Base-by-base conservation (phyloP, 805 yeast genomes). In the Grigorovia transvaalensis region DNA sequence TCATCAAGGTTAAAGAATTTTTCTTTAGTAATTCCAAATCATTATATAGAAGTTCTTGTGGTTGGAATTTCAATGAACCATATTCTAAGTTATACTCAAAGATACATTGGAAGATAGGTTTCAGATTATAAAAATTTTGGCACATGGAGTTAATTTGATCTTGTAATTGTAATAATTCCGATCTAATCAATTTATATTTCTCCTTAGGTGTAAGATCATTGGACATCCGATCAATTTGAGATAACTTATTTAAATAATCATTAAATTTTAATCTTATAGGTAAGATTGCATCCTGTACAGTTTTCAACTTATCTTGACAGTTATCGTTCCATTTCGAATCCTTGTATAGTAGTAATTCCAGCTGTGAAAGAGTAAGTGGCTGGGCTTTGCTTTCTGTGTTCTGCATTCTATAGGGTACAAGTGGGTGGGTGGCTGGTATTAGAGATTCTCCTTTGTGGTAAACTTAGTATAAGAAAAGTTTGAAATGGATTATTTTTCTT, bases 91-190 rank as follows among this genome's bases (percentile, higher is more conserved):
- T 50, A 49, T 56, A 61, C 45, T 64, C 62, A 4, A 61, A 56
- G 13, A 64, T 57, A 4, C 61, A 55, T 6, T 59, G 59, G 35
- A 65, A 60, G 42, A 64, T 48, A 11, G 66, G 66, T 35, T 58
- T 58, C 40, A 64, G 47, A 18, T 54, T 51, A 2, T 51, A 50
- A 23, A 62, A 58, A 33, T 57, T 57, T 18, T 56, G 53, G 12
- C 67, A 64, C 17, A 65, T 46, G 13, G 30, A 13, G 17, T 38
- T 38, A n/a, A 65, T 55, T 47, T 55, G 56, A 3, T 51, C 53
- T 23, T 57, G 48, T 42, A 65, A 52, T 40, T 55, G 59, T 11
- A 64, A 17, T 33, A 65, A 47, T 40, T 58, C 57, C 27, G 46
- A 50, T 23, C 62, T 57, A 9, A 65, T 53, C 29, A 48, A 18